A percentile compares a stretch with the other conserved stretches of the same genome.
phyloP scores from a whole-genome alignment of 257 asterid genomes.

The Paulownia fortunei region DNA sequence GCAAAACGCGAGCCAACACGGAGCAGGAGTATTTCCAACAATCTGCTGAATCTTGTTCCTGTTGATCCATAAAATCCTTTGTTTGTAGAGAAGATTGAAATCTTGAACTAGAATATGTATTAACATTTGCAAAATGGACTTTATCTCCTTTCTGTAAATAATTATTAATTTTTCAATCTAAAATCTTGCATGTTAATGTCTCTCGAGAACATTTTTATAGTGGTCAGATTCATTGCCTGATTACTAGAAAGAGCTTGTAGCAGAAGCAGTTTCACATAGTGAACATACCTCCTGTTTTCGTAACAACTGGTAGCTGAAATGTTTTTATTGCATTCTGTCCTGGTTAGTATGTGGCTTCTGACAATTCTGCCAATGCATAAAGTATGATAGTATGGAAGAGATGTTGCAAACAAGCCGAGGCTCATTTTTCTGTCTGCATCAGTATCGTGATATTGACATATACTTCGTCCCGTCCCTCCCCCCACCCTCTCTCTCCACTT shows the following conservation, averaged over 20 bases:
- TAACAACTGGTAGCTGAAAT: background rate
- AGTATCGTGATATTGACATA: background rate
- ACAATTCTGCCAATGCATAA: background rate
- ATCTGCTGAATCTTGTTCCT: background rate
- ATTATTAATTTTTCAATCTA: background rate
- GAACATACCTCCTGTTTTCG: background rate
- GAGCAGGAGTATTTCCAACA: background rate
- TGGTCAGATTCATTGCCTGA: background rate
- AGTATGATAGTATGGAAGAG: background rate
- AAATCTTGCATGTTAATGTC: background rate
- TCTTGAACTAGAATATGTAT: background rate
- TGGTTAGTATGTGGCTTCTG: constrained; percentile 4
- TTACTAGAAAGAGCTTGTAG: constrained; percentile 1
- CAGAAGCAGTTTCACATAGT: background rate
- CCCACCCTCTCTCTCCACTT: background rate
- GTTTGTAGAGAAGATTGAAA: constrained; percentile 13
- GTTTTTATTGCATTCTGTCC: background rate
- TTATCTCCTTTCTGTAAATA: background rate
- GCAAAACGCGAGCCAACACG: background rate
- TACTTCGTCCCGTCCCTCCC: background rate
- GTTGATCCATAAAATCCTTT: constrained; percentile 14
- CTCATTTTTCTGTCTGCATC: background rate
- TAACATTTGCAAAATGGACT: background rate
- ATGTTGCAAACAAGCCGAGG: constrained; percentile 5
- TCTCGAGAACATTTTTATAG: background rate